Base-by-base conservation (phyloP, 306 rosid species). In the Dicorynia guianensis region DNA sequence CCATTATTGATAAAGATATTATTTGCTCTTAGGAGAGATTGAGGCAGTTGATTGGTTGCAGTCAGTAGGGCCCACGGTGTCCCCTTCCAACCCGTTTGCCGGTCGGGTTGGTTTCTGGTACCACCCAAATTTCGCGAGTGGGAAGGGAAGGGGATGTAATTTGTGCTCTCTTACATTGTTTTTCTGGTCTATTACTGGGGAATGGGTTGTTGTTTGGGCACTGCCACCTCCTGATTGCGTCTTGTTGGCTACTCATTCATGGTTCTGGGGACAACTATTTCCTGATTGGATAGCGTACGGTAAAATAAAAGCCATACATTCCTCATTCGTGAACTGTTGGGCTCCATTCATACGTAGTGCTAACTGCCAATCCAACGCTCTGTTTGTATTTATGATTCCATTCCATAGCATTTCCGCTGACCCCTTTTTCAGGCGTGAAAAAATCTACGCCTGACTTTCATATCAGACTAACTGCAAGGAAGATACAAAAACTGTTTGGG, bases 51-150 rank as follows among this genome's bases (percentile, higher is more conserved):
- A 64, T 61, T 39, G 19, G 46, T 42, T 20, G 40, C 54, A 14
- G 53, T 60, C 54, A 12, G 43, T 33, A 77, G 88, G 80, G 3
- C 79, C 87, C 80, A 8, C 3, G 5, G 0, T 86, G 93, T 62
- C 34, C 86, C 93, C 89, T 72, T 76, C 93, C 85, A 75, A 85
- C 89, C 88, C 63, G 3, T 43, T 80, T 84, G 82, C 81, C 81
- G 81, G 81, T 81, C 54, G 59, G 63, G 33, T 38, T 50, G 86
- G 74, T 30, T 83, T 80, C 35, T n/a, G n/a, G 69, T 70, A 0
- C 30, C 12, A 17, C 69, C 74, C 71, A 70, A 65, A n/a, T 35
- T 64, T 77, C 82, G 87, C 86, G 81, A 73, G 67, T 47, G 59
- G 18, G 67, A 46, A 71, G n/a, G n/a, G n/a, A n/a, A n/a, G n/a